Evolutionary conservation across 768 basidiomycete species (phyloP).

Genomic region (Panaeolus cyanescens): DNA sequence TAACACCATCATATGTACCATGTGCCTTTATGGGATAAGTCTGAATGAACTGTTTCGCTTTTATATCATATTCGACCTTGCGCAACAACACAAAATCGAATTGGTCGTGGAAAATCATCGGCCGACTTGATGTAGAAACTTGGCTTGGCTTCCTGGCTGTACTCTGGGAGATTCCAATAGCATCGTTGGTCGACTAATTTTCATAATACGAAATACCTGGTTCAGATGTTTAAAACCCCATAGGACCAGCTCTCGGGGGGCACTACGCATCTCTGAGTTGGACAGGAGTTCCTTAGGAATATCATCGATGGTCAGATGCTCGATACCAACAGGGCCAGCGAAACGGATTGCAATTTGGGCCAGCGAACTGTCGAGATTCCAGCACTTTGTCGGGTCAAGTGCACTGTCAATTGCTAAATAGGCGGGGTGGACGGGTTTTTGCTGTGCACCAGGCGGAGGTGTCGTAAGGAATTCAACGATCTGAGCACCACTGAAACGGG

Average conservation of each 20-base stretch:
- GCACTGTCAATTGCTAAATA: neutral
- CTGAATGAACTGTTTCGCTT: neutral
- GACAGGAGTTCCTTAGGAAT: neutral
- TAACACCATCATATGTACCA: neutral
- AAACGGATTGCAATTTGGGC: neutral
- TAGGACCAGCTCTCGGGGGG: neutral
- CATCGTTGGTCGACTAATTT: neutral
- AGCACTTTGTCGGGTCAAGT: neutral
- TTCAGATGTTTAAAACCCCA: neutral
- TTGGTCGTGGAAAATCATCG: neutral
- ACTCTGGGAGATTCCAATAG: too few relatives aligned
- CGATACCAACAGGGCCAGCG: neutral
- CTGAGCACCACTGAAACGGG: neutral
- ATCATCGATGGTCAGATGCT: neutral
- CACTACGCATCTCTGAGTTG: neutral
- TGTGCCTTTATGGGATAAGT: neutral
- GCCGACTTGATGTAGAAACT: neutral
- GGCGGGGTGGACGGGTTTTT: neutral
- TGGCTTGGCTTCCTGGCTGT: too few relatives aligned
- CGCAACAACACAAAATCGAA: neutral
- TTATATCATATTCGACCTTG: neutral
- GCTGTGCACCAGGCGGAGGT: neutral
- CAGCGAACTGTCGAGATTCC: neutral
- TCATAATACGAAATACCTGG: neutral
- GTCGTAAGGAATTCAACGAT: neutral